Base-by-base conservation (phyloP, 2,329 filamentous ascomycete species). In the Hypomyces rosellus region DNA sequence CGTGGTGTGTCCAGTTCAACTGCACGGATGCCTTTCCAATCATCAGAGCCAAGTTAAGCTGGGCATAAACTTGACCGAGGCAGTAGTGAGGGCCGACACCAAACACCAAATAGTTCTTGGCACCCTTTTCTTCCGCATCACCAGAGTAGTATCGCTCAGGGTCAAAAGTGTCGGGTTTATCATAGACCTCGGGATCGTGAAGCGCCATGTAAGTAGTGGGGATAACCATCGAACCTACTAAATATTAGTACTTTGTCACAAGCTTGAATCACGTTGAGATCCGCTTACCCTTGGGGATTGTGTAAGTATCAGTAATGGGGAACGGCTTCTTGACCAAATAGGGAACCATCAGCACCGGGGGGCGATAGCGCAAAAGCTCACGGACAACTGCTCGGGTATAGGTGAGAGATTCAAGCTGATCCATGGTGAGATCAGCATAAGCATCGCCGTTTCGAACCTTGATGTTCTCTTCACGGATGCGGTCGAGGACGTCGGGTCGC, bases 41-140 rank as follows among this genome's bases (percentile, higher is more conserved):
- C 78, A 95, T 87, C 43, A 89, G 81, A 64, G 88, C 92, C 61
- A 99, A 74, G 70, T 96, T 96, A 54, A 90, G 76, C 68, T 89
- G 85, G 8, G 90, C 93, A 64, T 96, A 99, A 41, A 85, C 85
- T 74, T 97, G 92, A 47, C 92, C 93, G 34, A 97, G 78, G 69
- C 93, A 99, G 76, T 97, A 96, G 73, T 97, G 93, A 61, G 93
- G 89, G 7, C 93, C 93, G 15, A 88, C 91, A 62, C 93, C 93
- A 61, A 99, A 97, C 15, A 97, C 91, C 46, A 99, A 79, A 77
- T 85, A 97, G 76, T 97, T 99, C 85, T 96, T 97, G 65, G 85
- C 74, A 36, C 83, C 82, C 73, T 84, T 86, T 68, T 86, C 82
- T 69, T 96, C 91, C 12, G 92, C 93, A 61, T 91, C 87, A 53